These are phyloP conservation scores for Myxozyma neotropica DNA, from an alignment of 805 yeast genomes.

Conservation along the genomic window DNA sequence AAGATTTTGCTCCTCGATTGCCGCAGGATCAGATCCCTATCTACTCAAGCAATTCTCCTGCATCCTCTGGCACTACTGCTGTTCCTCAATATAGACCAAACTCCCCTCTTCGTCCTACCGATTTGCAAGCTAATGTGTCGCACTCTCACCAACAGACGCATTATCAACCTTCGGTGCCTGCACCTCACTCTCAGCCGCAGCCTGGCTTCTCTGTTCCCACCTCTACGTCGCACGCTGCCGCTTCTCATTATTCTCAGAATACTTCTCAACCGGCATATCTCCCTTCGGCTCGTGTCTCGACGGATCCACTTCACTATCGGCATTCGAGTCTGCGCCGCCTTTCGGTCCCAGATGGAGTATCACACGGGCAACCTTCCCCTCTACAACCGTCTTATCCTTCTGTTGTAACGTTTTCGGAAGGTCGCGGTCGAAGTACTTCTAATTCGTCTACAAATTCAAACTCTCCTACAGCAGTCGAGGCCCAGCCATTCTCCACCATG, in stretches of 20 bases:
- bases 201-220: background rate
- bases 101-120: background rate
- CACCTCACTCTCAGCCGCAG: background rate
- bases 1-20: conserved; percentile 2
- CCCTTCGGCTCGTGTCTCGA: background rate
- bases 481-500: background rate
- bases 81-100: background rate
- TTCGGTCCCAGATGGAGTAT: conserved; percentile 6
- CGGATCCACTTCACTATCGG: conserved; percentile 22
- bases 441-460: conserved; percentile 6
- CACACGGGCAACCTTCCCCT: background rate
- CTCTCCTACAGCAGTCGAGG: background rate
- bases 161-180: background rate
- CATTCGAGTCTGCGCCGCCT: conserved; percentile 20
- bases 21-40: background rate
- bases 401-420: background rate
- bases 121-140: background rate
- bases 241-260: conserved; percentile 1
- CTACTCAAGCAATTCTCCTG: background rate
- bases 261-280: background rate
- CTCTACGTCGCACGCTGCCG: background rate
- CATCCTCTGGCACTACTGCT: background rate
- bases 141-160: background rate
- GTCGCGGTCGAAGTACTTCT: background rate
- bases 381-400: background rate